These are phyloP conservation scores for Beauveria medogensis DNA, from an alignment of 2,329 filamentous ascomycete genomes.

Conservation along the genomic window DNA sequence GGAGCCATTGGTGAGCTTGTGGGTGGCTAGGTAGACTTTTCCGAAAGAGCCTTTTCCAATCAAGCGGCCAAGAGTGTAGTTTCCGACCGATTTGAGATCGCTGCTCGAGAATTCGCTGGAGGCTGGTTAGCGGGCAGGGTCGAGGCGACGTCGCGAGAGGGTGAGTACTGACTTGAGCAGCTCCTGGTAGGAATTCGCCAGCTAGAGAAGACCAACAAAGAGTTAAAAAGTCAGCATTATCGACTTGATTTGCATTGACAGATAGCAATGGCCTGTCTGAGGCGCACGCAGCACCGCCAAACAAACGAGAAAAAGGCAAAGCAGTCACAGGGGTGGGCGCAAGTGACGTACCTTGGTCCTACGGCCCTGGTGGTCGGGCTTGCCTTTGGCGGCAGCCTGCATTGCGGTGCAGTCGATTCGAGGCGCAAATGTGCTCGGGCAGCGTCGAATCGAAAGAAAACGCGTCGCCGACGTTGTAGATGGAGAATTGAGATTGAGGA, in stretches of 20 bases:
- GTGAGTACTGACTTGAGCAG: conserved; percentile 69
- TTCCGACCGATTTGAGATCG: conserved; percentile 86
- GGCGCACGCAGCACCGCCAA: background rate
- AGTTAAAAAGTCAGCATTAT: background rate
- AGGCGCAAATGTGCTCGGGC: background rate
- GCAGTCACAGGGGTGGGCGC: background rate
- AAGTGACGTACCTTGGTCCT: conserved; percentile 47
- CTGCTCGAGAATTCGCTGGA: conserved; percentile 87
- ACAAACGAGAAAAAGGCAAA: background rate
- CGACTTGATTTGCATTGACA: background rate
- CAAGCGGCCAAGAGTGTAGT: conserved; percentile 82
- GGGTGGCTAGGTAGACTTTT: conserved; percentile 91
- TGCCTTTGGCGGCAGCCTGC: conserved; percentile 39
- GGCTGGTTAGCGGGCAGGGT: conserved; percentile 1
- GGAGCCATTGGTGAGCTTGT: conserved; percentile 97
- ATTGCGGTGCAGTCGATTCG: background rate
- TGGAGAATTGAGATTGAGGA: background rate
- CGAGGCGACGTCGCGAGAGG: conserved; percentile 13
- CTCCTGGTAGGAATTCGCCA: conserved; percentile 94
- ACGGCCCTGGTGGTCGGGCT: conserved; percentile 50
- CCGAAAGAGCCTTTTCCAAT: conserved; percentile 98
- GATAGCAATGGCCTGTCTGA: background rate
- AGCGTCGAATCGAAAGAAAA: background rate
- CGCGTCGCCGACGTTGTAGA: background rate
- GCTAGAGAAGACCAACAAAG: conserved; percentile 42